These are phyloP conservation scores for Leccinum subrobustum DNA, from an alignment of 1,284 basidiomycete genomes.

Conservation along the genomic window DNA sequence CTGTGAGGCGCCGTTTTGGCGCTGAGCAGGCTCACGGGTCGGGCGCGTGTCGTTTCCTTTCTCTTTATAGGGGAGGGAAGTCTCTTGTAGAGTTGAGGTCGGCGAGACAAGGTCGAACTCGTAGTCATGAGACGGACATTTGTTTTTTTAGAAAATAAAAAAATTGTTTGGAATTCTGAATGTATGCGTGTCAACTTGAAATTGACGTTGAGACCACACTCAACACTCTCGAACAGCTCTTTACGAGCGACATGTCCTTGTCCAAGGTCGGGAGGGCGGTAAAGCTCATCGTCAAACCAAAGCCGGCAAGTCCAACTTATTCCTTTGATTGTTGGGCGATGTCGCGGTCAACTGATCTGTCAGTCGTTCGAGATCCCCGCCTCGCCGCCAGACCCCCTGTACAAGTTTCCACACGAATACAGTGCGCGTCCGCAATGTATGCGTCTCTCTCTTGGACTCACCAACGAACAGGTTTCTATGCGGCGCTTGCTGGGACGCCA, in stretches of 20 bases:
- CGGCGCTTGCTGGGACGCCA: slow-evolving; percentile 20
- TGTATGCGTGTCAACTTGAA: background rate
- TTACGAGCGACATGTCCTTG: slow-evolving; percentile 13
- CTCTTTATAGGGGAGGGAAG: slow-evolving; percentile 16
- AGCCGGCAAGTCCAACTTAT: slow-evolving; percentile 22
- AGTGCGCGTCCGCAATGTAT: slow-evolving; percentile 10
- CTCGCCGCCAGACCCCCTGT: slow-evolving; percentile 27
- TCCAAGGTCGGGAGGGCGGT: slow-evolving; percentile 15
- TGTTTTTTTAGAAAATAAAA: background rate
- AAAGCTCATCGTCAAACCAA: slow-evolving; percentile 30
- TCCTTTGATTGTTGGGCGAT: background rate
- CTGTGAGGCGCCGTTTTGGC: slow-evolving; percentile 50
- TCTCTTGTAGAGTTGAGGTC: slow-evolving; percentile 57
- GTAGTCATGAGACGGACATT: slow-evolving; percentile 42
- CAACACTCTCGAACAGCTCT: background rate
- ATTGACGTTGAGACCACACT: background rate
- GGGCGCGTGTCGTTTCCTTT: slow-evolving; percentile 28
- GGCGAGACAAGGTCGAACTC: slow-evolving; percentile 37
- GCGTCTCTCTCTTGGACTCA: background rate
- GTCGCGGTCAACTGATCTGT: background rate
- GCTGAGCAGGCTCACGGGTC: slow-evolving; percentile 40
- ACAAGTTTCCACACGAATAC: slow-evolving; percentile 27
- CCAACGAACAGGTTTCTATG: slow-evolving; percentile 14
- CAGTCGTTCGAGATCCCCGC: slow-evolving; percentile 30
- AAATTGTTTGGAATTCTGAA: slow-evolving; percentile 12